These are phyloP conservation scores for Populus nigra DNA, from an alignment of 345 rosid species.

Conservation along the genomic window DNA sequence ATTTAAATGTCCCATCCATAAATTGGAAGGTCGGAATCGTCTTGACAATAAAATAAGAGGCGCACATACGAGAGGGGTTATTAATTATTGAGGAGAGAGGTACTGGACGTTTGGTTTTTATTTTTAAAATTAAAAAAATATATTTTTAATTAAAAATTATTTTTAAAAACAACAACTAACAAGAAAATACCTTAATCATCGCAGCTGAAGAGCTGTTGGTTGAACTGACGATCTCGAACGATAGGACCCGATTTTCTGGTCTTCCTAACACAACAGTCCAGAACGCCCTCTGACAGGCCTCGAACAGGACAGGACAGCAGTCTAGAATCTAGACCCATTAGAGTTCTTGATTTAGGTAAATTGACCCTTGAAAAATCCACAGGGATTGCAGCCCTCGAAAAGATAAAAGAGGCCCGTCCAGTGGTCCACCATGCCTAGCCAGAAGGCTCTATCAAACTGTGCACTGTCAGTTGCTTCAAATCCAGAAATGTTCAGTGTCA, in stretches of 20 bases:
- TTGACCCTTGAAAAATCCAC: constrained; percentile 13
- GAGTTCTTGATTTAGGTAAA: neutral
- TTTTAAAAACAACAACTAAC: too few species aligned
- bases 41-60: neutral
- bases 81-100: neutral
- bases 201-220: too few species aligned
- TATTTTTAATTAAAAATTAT: too few species aligned
- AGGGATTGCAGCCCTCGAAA: neutral
- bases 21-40: neutral
- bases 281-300: neutral
- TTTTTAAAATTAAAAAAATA: too few species aligned
- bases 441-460: neutral
- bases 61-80: neutral
- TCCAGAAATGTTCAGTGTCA: neutral
- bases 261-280: constrained; percentile 1
- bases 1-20: neutral
- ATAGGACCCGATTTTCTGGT: constrained; percentile 11
- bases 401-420: neutral
- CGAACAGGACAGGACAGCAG: constrained; percentile 5
- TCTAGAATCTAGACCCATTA: neutral
- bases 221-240: constrained; percentile 8
- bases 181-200: too few species aligned
- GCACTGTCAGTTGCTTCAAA: constrained; percentile 4
- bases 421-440: neutral
- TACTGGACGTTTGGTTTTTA: too few species aligned